phyloP scores from a whole-genome alignment of 192 early-diverging fungal species.

The Backusella macrospora region DNA sequence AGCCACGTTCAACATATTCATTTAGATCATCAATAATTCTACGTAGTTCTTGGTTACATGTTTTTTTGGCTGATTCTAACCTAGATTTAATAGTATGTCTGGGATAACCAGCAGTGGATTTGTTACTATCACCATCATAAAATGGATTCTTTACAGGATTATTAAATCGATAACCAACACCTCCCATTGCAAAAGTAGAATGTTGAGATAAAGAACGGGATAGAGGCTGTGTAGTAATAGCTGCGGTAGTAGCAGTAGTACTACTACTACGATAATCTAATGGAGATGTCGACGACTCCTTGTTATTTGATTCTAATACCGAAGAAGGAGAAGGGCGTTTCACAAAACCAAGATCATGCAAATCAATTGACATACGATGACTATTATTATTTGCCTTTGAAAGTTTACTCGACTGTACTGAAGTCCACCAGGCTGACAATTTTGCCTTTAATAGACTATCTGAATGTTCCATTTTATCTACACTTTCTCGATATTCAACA shows the following conservation, averaged over 20 bases:
- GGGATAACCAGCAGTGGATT: background rate
- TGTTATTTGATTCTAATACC: background rate
- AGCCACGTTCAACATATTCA: conserved; percentile 65
- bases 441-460: conserved; percentile 1
- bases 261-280: background rate
- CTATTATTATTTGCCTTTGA: background rate
- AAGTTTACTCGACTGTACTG: background rate
- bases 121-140: background rate
- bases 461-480: conserved; percentile 1
- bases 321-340: background rate
- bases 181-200: background rate
- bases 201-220: background rate
- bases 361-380: conserved; percentile 11
- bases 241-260: background rate
- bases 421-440: conserved; percentile 15
- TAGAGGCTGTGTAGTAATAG: background rate
- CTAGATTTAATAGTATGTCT: conserved; percentile 33
- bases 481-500: conserved; percentile 5
- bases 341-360: conserved; percentile 11
- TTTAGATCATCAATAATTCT: conserved; percentile 68
- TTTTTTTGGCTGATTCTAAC: conserved; percentile 39
- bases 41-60: conserved; percentile 63
- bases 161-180: conserved; percentile 14
- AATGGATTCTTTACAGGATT: conserved; percentile 10
- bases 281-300: background rate